These are phyloP conservation scores for Talaromyces sp. DNA, from an alignment of 2,329 filamentous ascomycete genomes.

Conservation along the genomic window DNA sequence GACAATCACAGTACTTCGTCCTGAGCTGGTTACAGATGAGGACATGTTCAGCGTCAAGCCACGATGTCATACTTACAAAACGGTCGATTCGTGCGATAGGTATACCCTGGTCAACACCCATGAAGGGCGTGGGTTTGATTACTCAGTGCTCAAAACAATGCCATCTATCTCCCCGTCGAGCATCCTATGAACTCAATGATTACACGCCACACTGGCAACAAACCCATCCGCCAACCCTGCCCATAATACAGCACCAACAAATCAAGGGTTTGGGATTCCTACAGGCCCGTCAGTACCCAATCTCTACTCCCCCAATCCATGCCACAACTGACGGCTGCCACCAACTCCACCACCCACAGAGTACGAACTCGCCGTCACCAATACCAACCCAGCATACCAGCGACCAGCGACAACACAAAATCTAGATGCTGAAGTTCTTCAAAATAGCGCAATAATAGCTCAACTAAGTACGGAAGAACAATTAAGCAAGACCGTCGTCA, in stretches of 20 bases:
- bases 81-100: background rate
- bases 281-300: background rate
- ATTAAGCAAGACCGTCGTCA: background rate
- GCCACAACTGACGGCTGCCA: background rate
- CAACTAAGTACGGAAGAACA: background rate
- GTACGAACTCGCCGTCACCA: background rate
- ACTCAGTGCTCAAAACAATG: background rate
- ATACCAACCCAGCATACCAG: background rate
- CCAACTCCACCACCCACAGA: background rate
- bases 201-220: background rate
- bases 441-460: background rate
- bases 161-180: background rate
- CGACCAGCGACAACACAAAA: background rate
- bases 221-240: background rate
- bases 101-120: background rate
- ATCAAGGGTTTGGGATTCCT: background rate
- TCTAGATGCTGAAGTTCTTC: background rate
- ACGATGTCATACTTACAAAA: background rate
- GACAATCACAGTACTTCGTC: background rate
- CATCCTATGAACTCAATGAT: background rate
- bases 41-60: background rate
- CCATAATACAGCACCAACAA: background rate
- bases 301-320: no score
- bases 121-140: background rate
- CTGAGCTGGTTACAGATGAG: background rate